Evolutionary conservation across 2,329 filamentous ascomycete genomes (phyloP).

Genomic region (Plenodomus biglobosus): DNA sequence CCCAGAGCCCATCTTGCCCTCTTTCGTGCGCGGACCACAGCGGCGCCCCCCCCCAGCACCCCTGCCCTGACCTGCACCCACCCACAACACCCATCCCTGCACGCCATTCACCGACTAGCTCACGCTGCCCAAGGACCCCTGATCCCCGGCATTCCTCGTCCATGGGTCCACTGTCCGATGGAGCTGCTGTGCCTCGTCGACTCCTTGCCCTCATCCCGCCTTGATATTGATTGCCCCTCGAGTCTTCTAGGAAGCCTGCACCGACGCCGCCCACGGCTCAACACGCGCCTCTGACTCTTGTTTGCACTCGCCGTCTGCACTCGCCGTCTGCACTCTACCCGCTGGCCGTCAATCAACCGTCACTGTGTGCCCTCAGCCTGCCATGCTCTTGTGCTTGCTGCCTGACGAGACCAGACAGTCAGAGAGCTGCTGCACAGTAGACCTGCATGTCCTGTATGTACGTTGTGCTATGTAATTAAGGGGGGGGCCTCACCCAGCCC

Average conservation of each 20-base stretch:
- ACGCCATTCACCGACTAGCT: conserved; percentile 20
- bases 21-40: conserved; percentile 20
- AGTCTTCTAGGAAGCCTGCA: conserved; percentile 20
- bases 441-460: no score
- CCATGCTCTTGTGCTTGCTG: conserved; percentile 8
- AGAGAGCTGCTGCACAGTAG: no score
- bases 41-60: not conserved
- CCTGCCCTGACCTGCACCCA: conserved; percentile 2
- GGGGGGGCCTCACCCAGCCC: not conserved
- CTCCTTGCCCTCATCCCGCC: not conserved
- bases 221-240: conserved; percentile 16
- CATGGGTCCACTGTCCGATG: conserved; percentile 30
- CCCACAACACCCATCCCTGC: conserved; percentile 13
- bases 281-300: conserved; percentile 12
- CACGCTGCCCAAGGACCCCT: conserved; percentile 19
- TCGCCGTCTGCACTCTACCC: no score
- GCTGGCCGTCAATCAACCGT: no score
- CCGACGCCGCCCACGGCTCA: conserved; percentile 13
- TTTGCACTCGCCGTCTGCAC: no score
- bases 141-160: conserved; percentile 29
- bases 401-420: conserved; percentile 9
- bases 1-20: conserved; percentile 8
- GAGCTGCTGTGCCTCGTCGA: conserved; percentile 18
- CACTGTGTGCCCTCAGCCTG: no score
- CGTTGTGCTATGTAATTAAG: no score